These are phyloP conservation scores for Hymenoscyphus infarciens DNA, from an alignment of 2,329 filamentous ascomycete genomes.

Conservation along the genomic window DNA sequence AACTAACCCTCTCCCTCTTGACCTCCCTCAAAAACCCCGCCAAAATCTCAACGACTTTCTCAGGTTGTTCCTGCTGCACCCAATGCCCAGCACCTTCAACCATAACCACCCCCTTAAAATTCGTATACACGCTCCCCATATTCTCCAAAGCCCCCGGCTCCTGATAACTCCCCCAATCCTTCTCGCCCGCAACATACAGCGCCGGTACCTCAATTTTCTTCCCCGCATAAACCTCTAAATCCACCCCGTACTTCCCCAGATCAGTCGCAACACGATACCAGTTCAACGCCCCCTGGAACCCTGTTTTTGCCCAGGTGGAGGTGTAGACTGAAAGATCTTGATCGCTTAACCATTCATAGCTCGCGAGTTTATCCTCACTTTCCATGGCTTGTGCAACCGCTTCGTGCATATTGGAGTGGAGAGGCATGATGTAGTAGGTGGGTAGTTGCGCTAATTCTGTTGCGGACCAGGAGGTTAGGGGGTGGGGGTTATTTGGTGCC, in stretches of 20 bases:
- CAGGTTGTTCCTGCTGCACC: conserved; percentile 64
- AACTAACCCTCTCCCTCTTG: conserved; percentile 13
- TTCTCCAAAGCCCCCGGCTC: conserved; percentile 49
- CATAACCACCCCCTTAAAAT: conserved; percentile 50
- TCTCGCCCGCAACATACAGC: conserved; percentile 56
- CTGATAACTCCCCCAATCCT: conserved; percentile 68
- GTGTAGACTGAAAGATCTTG: conserved; percentile 58
- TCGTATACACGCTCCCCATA: conserved; percentile 48
- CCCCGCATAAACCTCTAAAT: conserved; percentile 57
- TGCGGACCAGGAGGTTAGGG: conserved; percentile 54
- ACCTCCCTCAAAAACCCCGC: conserved; percentile 38
- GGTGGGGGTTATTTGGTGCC: conserved; percentile 50
- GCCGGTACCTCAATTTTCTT: conserved; percentile 58
- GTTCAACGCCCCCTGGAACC: conserved; percentile 63
- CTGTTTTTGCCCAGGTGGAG: conserved; percentile 56
- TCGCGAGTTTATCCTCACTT: conserved; percentile 43
- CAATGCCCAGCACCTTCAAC: conserved; percentile 64
- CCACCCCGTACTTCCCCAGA: conserved; percentile 41
- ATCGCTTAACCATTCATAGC: conserved; percentile 51
- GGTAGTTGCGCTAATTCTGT: conserved; percentile 57
- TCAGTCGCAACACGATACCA: conserved; percentile 63
- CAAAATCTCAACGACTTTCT: conserved; percentile 48
- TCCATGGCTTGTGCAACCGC: conserved; percentile 53
- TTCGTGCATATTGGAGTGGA: conserved; percentile 55
- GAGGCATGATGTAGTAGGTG: conserved; percentile 65